phyloP scores from a whole-genome alignment of 768 basidiomycete species.

The Cystobasidium ongulense region DNA sequence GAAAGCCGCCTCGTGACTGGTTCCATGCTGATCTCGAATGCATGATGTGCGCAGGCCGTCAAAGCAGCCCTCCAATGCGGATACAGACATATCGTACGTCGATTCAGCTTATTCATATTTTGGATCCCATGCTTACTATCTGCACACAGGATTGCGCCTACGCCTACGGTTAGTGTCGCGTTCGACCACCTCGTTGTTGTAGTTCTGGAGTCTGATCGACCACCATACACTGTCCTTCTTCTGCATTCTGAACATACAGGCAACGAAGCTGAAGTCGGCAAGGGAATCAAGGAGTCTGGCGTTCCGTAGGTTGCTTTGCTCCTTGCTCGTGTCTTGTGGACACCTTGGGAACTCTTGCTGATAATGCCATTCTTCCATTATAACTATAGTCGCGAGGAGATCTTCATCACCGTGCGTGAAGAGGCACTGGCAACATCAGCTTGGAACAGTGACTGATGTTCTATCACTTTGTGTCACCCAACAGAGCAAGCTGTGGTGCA shows the following conservation, averaged over 20 bases:
- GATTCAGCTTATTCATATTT: slow-evolving; percentile 51
- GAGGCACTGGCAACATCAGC: slow-evolving; percentile 6
- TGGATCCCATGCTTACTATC: not conserved
- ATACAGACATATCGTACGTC: slow-evolving; percentile 56
- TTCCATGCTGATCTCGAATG: slow-evolving; percentile 43
- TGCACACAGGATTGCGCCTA: slow-evolving; percentile 16
- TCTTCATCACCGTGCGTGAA: slow-evolving; percentile 62
- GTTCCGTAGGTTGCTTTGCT: slow-evolving; percentile 52
- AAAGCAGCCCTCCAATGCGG: slow-evolving; percentile 61
- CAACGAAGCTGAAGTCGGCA: slow-evolving; percentile 73
- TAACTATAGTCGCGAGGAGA: slow-evolving; percentile 45
- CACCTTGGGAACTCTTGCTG: too few species aligned
- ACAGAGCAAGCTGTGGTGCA: slow-evolving; percentile 42
- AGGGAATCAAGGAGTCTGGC: slow-evolving; percentile 68
- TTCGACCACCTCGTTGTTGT: not conserved
- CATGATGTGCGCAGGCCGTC: slow-evolving; percentile 56
- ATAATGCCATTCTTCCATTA: not conserved
- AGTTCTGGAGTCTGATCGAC: not conserved
- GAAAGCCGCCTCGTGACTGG: not conserved
- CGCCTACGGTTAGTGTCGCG: slow-evolving; percentile 37
- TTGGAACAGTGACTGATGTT: not conserved
- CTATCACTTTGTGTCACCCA: not conserved
- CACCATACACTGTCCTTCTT: not conserved
- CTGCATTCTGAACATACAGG: slow-evolving; percentile 42
- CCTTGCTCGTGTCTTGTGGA: too few species aligned